Conservation (phyloP, 2,329 filamentous ascomycete genomes). For the Alternaria triticina region DNA sequence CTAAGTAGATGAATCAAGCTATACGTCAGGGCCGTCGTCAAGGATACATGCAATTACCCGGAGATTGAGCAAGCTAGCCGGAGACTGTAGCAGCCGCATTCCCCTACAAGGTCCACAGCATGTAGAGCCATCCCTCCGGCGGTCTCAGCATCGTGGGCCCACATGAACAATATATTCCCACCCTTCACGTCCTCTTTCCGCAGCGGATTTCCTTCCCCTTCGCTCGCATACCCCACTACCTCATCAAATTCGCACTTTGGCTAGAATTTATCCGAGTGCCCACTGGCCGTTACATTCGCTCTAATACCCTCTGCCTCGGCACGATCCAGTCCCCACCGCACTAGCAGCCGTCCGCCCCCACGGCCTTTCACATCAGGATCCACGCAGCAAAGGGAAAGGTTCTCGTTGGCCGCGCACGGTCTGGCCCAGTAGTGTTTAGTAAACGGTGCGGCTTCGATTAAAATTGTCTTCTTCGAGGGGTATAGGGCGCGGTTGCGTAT, state of each 20-base stretch:
- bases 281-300: constrained; percentile 49
- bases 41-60: no score
- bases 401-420: neutral
- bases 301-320: constrained; percentile 47
- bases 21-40: no score
- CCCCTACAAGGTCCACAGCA: no score
- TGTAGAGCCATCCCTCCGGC: no score
- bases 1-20: neutral
- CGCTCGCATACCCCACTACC: constrained; percentile 36
- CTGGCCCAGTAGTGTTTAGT: constrained; percentile 23
- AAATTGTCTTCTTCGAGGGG: constrained; percentile 14
- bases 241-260: constrained; percentile 43
- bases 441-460: constrained; percentile 6
- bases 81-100: no score
- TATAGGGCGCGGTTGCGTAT: constrained; percentile 27
- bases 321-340: constrained; percentile 52
- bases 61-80: no score
- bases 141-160: neutral
- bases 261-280: constrained; percentile 53
- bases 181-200: constrained; percentile 29
- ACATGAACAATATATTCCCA: constrained; percentile 45
- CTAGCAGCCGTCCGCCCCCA: constrained; percentile 49
- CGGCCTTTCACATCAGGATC: constrained; percentile 50
- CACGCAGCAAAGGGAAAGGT: constrained; percentile 34
- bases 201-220: constrained; percentile 45